Evolutionary conservation across 2,329 filamentous ascomycete genomes (phyloP).

Genomic region (Xylaria polymorpha): DNA sequence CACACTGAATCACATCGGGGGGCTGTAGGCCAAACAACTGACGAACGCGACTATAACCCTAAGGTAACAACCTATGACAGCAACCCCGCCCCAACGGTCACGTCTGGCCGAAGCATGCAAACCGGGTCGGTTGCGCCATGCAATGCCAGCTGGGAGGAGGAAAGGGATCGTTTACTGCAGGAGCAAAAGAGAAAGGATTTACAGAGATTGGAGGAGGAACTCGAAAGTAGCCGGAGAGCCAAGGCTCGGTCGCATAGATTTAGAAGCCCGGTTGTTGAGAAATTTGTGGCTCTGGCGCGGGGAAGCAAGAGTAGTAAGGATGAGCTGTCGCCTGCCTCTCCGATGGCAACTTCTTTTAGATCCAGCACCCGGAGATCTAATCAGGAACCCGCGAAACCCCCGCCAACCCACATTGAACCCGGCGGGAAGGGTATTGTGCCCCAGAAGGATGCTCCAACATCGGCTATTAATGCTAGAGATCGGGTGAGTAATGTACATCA

Average conservation of each 20-base stretch:
- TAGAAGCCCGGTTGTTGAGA: constrained; percentile 60
- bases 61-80: constrained; percentile 37
- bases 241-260: constrained; percentile 46
- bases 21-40: constrained; percentile 32
- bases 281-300: constrained; percentile 60
- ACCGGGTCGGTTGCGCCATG: constrained; percentile 40
- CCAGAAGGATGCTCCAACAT: constrained; percentile 78
- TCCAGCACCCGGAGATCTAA: constrained; percentile 39
- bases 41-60: constrained; percentile 29
- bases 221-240: constrained; percentile 52
- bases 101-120: constrained; percentile 39
- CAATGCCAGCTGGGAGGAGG: constrained; percentile 58
- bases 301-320: constrained; percentile 55
- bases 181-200: constrained; percentile 64
- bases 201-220: constrained; percentile 58
- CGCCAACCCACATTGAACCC: constrained; percentile 53
- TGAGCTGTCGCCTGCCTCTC: constrained; percentile 51
- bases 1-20: constrained; percentile 40
- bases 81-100: constrained; percentile 37
- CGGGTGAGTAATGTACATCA: constrained; percentile 64
- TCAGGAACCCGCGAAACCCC: constrained; percentile 43
- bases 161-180: constrained; percentile 61
- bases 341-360: constrained; percentile 50
- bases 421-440: constrained; percentile 61
- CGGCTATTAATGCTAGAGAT: constrained; percentile 83